Evolutionary conservation across 352 stramenopile species (phyloP).

Genomic region (Pythium plurisporium): DNA sequence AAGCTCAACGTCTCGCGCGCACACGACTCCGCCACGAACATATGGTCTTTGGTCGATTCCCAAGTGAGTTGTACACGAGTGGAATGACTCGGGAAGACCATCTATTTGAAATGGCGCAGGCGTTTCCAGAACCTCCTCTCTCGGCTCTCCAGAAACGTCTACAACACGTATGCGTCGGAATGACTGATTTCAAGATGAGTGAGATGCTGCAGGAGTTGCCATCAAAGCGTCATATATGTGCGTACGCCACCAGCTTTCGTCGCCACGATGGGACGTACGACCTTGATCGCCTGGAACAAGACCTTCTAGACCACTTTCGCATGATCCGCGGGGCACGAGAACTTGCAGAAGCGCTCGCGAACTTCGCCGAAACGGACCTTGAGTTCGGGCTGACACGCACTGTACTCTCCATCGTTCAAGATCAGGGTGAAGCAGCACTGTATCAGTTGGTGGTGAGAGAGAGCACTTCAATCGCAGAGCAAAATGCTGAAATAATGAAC

Average conservation of each 20-base stretch:
- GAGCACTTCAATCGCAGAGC: constrained; percentile 31
- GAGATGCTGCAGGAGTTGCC: constrained; percentile 89
- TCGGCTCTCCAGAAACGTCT: constrained; percentile 44
- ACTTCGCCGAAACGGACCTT: constrained; percentile 55
- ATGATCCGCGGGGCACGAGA: constrained; percentile 55
- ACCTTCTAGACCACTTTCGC: constrained; percentile 77
- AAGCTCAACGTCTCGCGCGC: constrained; percentile 23
- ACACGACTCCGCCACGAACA: constrained; percentile 35
- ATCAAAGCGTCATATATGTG: constrained; percentile 88
- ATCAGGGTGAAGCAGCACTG: constrained; percentile 43
- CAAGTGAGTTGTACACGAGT: constrained; percentile 49
- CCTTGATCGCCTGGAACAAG: constrained; percentile 36
- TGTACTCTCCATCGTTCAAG: constrained; percentile 35
- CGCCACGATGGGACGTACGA: constrained; percentile 52
- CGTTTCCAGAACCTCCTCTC: constrained; percentile 50
- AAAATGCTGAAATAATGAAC: constrained; percentile 34
- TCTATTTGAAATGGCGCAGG: constrained; percentile 38
- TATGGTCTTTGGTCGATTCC: constrained; percentile 71
- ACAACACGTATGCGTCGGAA: constrained; percentile 55
- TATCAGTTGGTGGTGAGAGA: constrained; percentile 34
- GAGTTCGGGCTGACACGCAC: constrained; percentile 50
- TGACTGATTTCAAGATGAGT: constrained; percentile 83
- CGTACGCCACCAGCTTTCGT: constrained; percentile 60
- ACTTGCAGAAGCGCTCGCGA: constrained; percentile 51
- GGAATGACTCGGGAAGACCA: constrained; percentile 65